Evolutionary conservation across 2,329 filamentous ascomycete species (phyloP).

Genomic region (Xylaria sp.): DNA sequence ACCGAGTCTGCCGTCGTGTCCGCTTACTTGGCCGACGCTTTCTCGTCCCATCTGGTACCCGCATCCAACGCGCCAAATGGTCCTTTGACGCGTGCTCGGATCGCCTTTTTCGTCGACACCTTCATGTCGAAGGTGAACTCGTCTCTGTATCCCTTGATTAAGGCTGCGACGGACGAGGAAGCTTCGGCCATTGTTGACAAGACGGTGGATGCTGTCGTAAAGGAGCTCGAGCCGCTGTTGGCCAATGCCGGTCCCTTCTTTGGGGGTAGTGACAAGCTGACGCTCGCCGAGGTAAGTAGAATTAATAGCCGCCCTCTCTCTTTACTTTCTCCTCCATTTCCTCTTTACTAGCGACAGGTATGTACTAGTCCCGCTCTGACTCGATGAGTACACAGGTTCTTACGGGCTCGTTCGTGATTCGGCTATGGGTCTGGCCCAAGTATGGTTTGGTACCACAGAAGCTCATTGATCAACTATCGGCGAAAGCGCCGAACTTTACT

Average conservation of each 20-base stretch:
- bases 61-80: constrained; percentile 62
- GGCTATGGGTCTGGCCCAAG: constrained; percentile 66
- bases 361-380: constrained; percentile 7
- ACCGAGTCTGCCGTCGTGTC: constrained; percentile 79
- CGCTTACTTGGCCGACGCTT: constrained; percentile 75
- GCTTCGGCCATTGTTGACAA: constrained; percentile 60
- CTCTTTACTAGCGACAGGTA: neutral
- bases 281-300: constrained; percentile 76
- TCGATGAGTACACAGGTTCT: constrained; percentile 60
- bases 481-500: constrained; percentile 72
- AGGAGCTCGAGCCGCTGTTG: constrained; percentile 80
- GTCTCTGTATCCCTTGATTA: constrained; percentile 36
- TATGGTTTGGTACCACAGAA: constrained; percentile 63
- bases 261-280: constrained; percentile 71
- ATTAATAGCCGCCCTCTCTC: neutral
- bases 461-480: constrained; percentile 59
- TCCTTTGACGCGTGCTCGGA: constrained; percentile 72
- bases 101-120: constrained; percentile 78
- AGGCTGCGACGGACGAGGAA: constrained; percentile 61
- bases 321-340: neutral
- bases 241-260: constrained; percentile 69
- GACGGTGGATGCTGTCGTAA: constrained; percentile 67
- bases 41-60: constrained; percentile 75
- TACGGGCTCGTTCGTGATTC: constrained; percentile 74
- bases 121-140: constrained; percentile 70